Evolutionary conservation across 176 grass and related monocot genomes (phyloP).

Genomic region (Eremochloa ophiuroides): DNA sequence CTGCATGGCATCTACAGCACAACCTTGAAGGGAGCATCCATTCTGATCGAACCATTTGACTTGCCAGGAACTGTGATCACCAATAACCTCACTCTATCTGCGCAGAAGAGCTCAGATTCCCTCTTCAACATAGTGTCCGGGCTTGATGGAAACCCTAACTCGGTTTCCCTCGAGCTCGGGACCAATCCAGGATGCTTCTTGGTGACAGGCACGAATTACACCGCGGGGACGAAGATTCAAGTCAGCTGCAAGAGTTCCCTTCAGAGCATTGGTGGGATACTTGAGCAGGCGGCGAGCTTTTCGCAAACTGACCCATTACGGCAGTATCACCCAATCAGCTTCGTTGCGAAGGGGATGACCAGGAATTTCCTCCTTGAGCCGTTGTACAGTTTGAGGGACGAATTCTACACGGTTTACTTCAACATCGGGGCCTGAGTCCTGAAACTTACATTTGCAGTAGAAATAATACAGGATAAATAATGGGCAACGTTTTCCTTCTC

Average conservation of each 20-base stretch:
- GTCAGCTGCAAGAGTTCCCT: constrained; percentile 45
- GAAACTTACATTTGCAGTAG: constrained; percentile 5
- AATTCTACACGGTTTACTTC: constrained; percentile 88
- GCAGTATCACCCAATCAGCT: constrained; percentile 67
- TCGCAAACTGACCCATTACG: constrained; percentile 37
- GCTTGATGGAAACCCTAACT: constrained; percentile 33
- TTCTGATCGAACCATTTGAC: constrained; percentile 83
- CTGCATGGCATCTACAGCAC: neutral
- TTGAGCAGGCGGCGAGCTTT: constrained; percentile 67
- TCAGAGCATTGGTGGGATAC: constrained; percentile 30
- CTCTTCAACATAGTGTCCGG: constrained; percentile 61
- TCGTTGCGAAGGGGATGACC: constrained; percentile 53
- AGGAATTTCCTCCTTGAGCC: constrained; percentile 84
- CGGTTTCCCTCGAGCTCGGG: constrained; percentile 39
- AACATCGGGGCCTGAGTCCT: constrained; percentile 50
- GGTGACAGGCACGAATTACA: constrained; percentile 27
- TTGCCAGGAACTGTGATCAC: constrained; percentile 73
- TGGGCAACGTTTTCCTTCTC: neutral
- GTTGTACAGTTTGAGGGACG: constrained; percentile 67
- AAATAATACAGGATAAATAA: constrained; percentile 43
- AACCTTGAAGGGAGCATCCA: constrained; percentile 4
- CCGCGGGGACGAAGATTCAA: constrained; percentile 28
- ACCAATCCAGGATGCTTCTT: constrained; percentile 51
- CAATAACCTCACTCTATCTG: constrained; percentile 56
- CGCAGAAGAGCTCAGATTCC: constrained; percentile 25